A percentile compares a stretch with the other conserved stretches of the same genome.
phyloP scores from a whole-genome alignment of 768 basidiomycete species.

The Hygrophorus pudorinus region DNA sequence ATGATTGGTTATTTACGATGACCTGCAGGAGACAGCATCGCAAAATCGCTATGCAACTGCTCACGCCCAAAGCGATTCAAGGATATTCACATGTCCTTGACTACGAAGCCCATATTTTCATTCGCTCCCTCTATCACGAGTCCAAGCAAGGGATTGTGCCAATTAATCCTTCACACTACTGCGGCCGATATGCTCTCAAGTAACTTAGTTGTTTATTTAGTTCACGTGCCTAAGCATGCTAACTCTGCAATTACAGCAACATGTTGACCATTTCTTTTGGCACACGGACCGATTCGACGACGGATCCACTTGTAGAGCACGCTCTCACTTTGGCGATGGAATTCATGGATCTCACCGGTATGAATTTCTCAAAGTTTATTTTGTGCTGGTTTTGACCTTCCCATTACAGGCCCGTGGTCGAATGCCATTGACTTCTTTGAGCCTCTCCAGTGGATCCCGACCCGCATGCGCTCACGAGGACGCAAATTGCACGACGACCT shows the following conservation, averaged over 20 bases:
- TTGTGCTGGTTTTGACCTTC: neutral
- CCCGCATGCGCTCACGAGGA: conserved; percentile 11
- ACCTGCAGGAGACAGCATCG: conserved; percentile 17
- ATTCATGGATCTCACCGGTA: conserved; percentile 17
- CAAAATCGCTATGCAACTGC: conserved; percentile 13
- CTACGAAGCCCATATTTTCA: conserved; percentile 11
- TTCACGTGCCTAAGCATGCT: conserved; percentile 14
- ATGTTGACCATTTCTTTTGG: conserved; percentile 19
- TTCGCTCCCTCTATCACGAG: conserved; percentile 12
- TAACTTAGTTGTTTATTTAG: too few relatives aligned
- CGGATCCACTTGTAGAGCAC: conserved; percentile 14
- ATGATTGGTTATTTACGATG: neutral
- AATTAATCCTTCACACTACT: conserved; percentile 13
- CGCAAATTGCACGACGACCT: conserved; percentile 15
- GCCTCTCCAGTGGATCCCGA: conserved; percentile 15
- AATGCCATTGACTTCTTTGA: conserved; percentile 18
- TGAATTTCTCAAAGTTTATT: neutral
- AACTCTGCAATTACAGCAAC: conserved; percentile 12
- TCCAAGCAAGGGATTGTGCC: conserved; percentile 9
- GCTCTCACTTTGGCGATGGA: conserved; percentile 16
- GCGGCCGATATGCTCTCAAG: conserved; percentile 3
- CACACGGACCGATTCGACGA: conserved; percentile 10
- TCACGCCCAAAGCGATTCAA: conserved; percentile 12
- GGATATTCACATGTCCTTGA: conserved; percentile 11
- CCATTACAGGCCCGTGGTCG: conserved; percentile 11